Evolutionary conservation across 768 basidiomycete genomes (phyloP).

Genomic region (Mycena vitilis): DNA sequence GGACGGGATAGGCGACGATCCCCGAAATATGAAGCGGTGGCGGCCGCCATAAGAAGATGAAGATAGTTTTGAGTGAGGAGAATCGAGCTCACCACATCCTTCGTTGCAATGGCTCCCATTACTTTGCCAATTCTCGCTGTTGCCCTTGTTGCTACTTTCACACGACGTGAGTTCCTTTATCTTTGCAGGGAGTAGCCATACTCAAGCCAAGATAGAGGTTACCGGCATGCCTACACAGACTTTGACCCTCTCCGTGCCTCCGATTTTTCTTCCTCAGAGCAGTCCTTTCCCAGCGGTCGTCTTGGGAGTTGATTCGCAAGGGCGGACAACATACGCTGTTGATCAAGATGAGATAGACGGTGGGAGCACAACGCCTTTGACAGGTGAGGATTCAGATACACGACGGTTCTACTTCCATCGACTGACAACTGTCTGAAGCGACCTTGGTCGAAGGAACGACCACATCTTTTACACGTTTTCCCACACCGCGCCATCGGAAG

Average conservation of each 20-base stretch:
- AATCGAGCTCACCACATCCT: too few species aligned
- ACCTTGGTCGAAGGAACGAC: slow-evolving; percentile 1
- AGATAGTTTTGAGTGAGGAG: too few species aligned
- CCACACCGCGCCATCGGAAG: neutral
- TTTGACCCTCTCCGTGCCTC: neutral
- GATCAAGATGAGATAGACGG: neutral
- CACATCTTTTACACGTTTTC: neutral
- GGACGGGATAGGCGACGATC: neutral
- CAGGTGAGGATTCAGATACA: slow-evolving; percentile 2
- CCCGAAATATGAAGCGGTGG: too few species aligned
- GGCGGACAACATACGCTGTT: neutral
- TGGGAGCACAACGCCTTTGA: neutral
- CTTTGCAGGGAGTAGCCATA: neutral
- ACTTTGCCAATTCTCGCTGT: neutral
- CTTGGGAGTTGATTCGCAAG: neutral
- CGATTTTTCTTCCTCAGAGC: neutral
- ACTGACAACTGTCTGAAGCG: neutral
- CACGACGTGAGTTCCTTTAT: neutral
- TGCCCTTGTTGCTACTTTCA: neutral
- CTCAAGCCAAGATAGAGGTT: neutral
- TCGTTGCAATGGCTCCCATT: neutral
- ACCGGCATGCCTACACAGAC: neutral
- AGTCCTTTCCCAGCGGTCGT: neutral
- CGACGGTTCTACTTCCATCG: neutral
- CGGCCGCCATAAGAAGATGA: too few species aligned